Evolutionary conservation across 192 early-diverging fungal species (phyloP), one percentile per base, ranked within the genome.

Genomic region (Coemansia sp.): DNA sequence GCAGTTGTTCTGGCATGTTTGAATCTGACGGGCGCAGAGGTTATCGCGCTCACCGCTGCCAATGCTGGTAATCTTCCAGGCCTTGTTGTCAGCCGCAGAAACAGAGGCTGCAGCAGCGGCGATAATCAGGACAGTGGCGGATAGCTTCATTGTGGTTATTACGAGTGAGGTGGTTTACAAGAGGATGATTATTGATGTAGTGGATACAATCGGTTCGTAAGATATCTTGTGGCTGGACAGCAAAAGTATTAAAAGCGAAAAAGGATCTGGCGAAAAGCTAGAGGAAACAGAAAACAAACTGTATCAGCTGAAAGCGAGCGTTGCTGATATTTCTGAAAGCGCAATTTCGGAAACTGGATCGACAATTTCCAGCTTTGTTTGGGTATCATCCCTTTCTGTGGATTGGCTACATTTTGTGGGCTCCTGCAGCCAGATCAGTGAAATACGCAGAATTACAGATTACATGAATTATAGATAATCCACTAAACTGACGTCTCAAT

Each of bases 291-390:
- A 20, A 38, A 24, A 20, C 5, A 18, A 12, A 53, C 42, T 8
- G 64, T 69, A n/a, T 42, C 40, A 55, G 85, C 67, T 48, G 85
- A 84, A 37, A 70, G 84, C 87, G 82, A 15, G 69, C 54, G 3
- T 18, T 62, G 71, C 3, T 60, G 61, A 28, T 81, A 71, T 77
- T 58, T 79, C 74, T 37, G 58, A 67, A 11, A 79, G 56, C 14
- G 73, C 68, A 50, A 58, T 58, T 42, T n/a, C 4, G 11, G 12
- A n/a, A 14, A 42, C 10, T 42, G 40, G 40, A 42, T 42, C 40
- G 40, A 5, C 40, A 42, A 42, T 42, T 8, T 2, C 15, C 40
- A 42, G 40, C 15, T n/a, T 11, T 11, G 8, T 42, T 42, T 42
- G 40, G 9, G 40, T 42, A 12, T n/a, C 40, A 12, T n/a, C 40